Conservation (phyloP, 352 stramenopile species). For the Phytophthora cajani region DNA sequence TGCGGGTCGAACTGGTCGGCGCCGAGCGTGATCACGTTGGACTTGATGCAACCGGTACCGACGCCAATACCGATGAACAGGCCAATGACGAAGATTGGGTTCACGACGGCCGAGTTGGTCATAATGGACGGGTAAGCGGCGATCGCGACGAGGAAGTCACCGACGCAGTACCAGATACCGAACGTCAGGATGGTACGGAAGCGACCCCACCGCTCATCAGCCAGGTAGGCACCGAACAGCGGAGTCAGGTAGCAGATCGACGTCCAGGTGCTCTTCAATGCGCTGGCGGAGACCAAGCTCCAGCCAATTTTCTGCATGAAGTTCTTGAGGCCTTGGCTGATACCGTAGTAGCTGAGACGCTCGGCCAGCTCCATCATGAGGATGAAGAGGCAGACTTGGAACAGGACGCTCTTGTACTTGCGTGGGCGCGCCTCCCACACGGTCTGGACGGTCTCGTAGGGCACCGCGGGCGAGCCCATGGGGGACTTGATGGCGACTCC, state of each 20-base stretch:
- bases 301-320: conserved; percentile 66
- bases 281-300: conserved; percentile 53
- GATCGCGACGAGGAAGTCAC: conserved; percentile 57
- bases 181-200: conserved; percentile 66
- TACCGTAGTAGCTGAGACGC: conserved; percentile 64
- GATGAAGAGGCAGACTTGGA: conserved; percentile 66
- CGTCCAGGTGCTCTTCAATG: conserved; percentile 68
- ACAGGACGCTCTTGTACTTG: conserved; percentile 63
- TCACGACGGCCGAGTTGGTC: conserved; percentile 26
- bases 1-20: conserved; percentile 65
- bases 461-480: conserved; percentile 17
- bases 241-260: conserved; percentile 65
- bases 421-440: conserved; percentile 51
- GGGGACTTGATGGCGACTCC: conserved; percentile 19
- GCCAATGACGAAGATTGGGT: conserved; percentile 56
- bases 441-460: conserved; percentile 19
- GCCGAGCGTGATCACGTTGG: conserved; percentile 63
- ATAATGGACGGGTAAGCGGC: conserved; percentile 53
- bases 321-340: conserved; percentile 64
- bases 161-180: conserved; percentile 57
- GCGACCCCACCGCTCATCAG: conserved; percentile 61
- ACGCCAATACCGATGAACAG: conserved; percentile 56
- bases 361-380: conserved; percentile 72
- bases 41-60: conserved; percentile 60
- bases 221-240: conserved; percentile 61